Evolutionary conservation across 768 basidiomycete genomes (phyloP), one percentile per base, ranked within the genome.

Genomic region (Trametes villosa): DNA sequence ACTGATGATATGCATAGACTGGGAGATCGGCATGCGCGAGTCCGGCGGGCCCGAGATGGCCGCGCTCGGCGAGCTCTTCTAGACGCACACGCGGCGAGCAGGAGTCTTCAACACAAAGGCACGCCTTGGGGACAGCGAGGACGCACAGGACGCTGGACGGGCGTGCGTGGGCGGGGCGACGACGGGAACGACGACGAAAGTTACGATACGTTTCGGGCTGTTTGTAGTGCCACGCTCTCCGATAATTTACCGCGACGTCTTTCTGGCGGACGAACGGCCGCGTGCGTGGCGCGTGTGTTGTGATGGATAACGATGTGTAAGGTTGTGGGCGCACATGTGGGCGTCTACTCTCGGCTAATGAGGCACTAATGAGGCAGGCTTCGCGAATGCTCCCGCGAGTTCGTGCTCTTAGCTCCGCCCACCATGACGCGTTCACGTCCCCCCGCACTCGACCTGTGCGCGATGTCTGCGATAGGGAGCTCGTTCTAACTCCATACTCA

Each of bases 21-120:
- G 94, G 90, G 95, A 97, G 74, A 95, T 97, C 53, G 94, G 95
- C 57, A 91, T 93, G 83, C 82, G 88, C 73, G 91, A 96, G 78
- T 87, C 87, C 62, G 86, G 87, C 9, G 91, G 91, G 30, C 86
- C 92, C 3, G 94, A 95, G 71, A 84, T 93, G 80, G 87, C 88
- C 26, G 90, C 86, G 24, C 76, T 96, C 40, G 86, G 89, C 40
- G 92, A 94, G 67, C 74, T 94, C 51, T 75, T 92, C 71, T 92
- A 79, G 83, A 17, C 27, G 27, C 44, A 22, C 17, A 38, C 36
- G 36, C 15, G 36, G 44, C 17, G 44, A 13, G 22, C 9, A 17
- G 20, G 9, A 24, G 20, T 45, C 13, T 20, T 45, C 11, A 45
- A 22, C 13, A 24, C 9, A 20, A 45, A 24, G 44, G n/a, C n/a